Percentiles rank a stretch among this genome's conserved stretches.
These are phyloP conservation scores for Podospora fimiseda DNA, from an alignment of 495 filamentous ascomycete genomes.

Conservation along the genomic window DNA sequence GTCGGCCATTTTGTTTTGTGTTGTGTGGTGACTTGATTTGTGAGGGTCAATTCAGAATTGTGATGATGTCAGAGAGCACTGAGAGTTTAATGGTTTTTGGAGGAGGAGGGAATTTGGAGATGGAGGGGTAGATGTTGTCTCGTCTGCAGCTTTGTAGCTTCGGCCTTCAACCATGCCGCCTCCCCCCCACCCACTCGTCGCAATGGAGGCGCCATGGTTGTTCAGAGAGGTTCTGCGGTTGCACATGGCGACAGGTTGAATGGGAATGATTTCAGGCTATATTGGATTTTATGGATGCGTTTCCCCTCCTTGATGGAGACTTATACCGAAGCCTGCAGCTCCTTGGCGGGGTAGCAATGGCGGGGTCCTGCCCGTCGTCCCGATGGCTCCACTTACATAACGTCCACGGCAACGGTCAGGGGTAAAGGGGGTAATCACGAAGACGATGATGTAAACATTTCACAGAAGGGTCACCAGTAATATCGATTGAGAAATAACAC, in stretches of 20 bases:
- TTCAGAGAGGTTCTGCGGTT: conserved; percentile 1
- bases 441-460: no score
- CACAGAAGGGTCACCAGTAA: no score
- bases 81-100: no score
- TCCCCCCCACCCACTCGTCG: background rate
- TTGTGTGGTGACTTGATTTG: background rate
- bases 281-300: conserved; percentile 6
- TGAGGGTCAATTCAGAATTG: background rate
- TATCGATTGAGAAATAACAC: no score
- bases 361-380: conserved; percentile 3
- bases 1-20: conserved; percentile 31
- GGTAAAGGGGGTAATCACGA: background rate
- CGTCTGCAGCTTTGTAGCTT: no score
- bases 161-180: no score
- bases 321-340: background rate
- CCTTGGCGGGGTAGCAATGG: conserved; percentile 1
- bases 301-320: conserved; percentile 19
- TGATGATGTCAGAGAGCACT: conserved; percentile 11
- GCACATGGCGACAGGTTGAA: conserved; percentile 23
- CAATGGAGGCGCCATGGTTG: background rate
- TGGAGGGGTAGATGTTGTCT: no score
- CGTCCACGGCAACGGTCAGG: background rate
- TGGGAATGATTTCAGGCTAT: conserved; percentile 29
- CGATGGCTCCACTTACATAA: background rate
- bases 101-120: no score